Conservation (phyloP, 106 monocot genomes). For the Apostasia shenzhenica region DNA sequence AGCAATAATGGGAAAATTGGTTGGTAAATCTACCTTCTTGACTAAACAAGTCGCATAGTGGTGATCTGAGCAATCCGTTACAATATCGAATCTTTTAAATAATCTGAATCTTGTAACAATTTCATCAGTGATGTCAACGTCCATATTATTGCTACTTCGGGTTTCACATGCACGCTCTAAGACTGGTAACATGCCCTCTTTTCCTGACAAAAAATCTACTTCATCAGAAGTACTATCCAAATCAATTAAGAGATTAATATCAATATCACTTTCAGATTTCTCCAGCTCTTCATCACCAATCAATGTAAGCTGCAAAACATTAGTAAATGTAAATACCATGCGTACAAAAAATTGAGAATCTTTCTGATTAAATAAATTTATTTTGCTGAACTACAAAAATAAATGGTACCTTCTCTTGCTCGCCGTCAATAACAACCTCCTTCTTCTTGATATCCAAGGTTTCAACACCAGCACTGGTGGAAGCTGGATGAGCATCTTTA, state of each 20-base stretch:
- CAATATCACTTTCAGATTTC: background rate
- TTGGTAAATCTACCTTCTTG: constrained; percentile 3
- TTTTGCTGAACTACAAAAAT: too few species aligned
- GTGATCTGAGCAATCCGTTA: constrained; percentile 43
- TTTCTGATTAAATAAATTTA: too few species aligned
- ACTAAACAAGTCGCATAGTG: constrained; percentile 6
- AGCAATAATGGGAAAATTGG: background rate
- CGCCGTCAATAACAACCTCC: too few species aligned
- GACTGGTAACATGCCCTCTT: background rate
- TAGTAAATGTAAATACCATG: too few species aligned
- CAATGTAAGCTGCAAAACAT: too few species aligned
- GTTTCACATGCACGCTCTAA: background rate
- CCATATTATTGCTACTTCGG: background rate
- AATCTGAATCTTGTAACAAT: constrained; percentile 18
- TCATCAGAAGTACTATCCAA: constrained; percentile 1
- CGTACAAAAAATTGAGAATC: too few species aligned
- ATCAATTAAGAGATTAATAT: background rate
- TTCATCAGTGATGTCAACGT: constrained; percentile 16
- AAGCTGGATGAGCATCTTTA: too few species aligned
- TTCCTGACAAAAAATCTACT: background rate
- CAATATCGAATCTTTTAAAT: constrained; percentile 49
- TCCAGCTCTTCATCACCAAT: too few species aligned
- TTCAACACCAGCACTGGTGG: too few species aligned
- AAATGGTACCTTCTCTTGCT: too few species aligned
- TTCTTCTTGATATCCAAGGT: too few species aligned